A percentile compares a stretch with the other conserved stretches of the same genome.
Conservation (phyloP, 257 asterid genomes). For the Cordia subcordata region DNA sequence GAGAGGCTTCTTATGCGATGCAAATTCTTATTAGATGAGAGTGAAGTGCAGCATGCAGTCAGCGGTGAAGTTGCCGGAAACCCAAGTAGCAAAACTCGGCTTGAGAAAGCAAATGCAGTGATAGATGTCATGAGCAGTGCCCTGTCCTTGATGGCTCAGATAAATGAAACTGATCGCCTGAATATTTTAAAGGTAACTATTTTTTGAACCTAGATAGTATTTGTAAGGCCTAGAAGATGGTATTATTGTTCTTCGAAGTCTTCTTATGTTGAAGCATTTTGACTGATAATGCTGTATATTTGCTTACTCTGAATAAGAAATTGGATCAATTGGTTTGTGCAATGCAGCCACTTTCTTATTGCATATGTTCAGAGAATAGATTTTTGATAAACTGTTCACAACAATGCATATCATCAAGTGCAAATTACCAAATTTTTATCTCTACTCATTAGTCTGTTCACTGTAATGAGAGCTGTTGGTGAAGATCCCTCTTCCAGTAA, state of each 20-base stretch:
- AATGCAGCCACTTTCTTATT: too few species aligned
- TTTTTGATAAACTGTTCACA: too few species aligned
- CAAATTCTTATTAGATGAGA: constrained; percentile 96
- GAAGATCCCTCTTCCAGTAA: too few species aligned
- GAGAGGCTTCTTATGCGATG: constrained; percentile 96
- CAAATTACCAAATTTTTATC: too few species aligned
- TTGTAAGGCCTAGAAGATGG: constrained; percentile 1
- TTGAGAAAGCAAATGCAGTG: constrained; percentile 91
- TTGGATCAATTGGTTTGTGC: too few species aligned
- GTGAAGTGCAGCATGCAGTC: constrained; percentile 63
- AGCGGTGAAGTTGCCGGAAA: constrained; percentile 49
- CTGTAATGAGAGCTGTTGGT: too few species aligned
- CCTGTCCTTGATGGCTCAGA: constrained; percentile 91
- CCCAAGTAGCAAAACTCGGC: constrained; percentile 53
- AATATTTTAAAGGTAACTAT: constrained; percentile 80
- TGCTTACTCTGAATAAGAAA: background rate
- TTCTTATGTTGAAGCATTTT: too few species aligned
- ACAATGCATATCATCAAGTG: too few species aligned
- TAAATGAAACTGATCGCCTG: constrained; percentile 89
- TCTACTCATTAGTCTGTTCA: too few species aligned
- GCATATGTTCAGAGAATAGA: too few species aligned
- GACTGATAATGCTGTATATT: background rate
- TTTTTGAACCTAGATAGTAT: background rate
- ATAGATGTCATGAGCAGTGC: constrained; percentile 92
- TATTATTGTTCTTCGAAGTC: too few species aligned